Conservation (phyloP, 225 moss, liverwort and hornwort species). For the Takakia lepidozioides region DNA sequence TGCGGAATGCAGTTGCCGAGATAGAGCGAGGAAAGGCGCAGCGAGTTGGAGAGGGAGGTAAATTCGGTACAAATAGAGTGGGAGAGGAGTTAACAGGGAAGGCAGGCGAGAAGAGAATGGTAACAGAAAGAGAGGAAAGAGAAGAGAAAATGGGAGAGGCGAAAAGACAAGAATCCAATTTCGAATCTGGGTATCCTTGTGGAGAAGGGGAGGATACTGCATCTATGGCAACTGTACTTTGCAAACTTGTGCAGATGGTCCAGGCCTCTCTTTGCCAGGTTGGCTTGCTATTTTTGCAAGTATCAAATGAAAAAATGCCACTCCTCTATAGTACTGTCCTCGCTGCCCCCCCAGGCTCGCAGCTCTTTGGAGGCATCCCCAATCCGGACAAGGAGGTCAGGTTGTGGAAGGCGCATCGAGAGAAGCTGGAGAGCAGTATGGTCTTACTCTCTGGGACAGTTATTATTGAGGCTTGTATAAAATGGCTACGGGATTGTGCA, state of each 20-base stretch:
- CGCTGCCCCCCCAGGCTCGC: conserved; percentile 75
- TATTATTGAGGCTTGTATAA: conserved; percentile 66
- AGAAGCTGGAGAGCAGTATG: conserved; percentile 80
- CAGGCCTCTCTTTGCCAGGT: conserved; percentile 78
- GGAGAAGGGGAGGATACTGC: conserved; percentile 9
- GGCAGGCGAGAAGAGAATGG: too few relatives aligned
- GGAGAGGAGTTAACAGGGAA: too few relatives aligned
- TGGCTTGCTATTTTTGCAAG: conserved; percentile 84
- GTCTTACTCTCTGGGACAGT: conserved; percentile 50
- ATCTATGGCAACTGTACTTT: conserved; percentile 40
- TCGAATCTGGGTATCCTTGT: not conserved
- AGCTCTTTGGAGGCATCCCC: conserved; percentile 95
- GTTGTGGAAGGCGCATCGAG: conserved; percentile 72
- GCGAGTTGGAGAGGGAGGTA: conserved; percentile 13
- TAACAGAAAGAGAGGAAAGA: too few relatives aligned
- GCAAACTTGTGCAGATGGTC: conserved; percentile 67
- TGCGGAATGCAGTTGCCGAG: conserved; percentile 38
- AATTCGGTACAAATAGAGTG: not conserved
- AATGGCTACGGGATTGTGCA: conserved; percentile 75
- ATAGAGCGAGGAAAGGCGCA: conserved; percentile 10
- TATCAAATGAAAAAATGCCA: conserved; percentile 82
- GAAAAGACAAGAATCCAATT: too few relatives aligned
- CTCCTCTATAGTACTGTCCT: conserved; percentile 70
- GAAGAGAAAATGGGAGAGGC: too few relatives aligned
- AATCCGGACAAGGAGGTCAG: conserved; percentile 73